These are phyloP conservation scores for Aspergillus aculeatinus DNA, from an alignment of 2,329 filamentous ascomycete genomes.

Conservation along the genomic window DNA sequence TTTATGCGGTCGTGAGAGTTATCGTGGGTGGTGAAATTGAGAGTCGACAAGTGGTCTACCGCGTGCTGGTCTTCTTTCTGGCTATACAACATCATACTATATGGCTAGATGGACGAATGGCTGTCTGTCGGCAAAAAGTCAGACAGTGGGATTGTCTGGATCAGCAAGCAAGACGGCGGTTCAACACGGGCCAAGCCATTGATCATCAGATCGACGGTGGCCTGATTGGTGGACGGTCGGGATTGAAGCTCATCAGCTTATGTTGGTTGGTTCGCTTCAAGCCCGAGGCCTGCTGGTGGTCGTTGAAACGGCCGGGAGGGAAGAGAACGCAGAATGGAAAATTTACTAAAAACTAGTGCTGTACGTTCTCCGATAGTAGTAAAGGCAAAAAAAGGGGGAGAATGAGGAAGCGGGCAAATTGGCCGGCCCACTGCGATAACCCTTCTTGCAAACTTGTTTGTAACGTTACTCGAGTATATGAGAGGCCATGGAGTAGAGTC, in stretches of 20 bases:
- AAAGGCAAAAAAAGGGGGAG: slow-evolving; percentile 7
- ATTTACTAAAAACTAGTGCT: no score
- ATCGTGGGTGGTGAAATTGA: neutral
- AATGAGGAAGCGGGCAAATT: neutral
- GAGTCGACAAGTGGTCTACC: neutral
- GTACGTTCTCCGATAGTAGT: neutral
- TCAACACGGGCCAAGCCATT: slow-evolving; percentile 19
- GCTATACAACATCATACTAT: neutral
- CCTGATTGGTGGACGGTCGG: slow-evolving; percentile 16
- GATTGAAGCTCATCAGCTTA: neutral
- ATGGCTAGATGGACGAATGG: no score
- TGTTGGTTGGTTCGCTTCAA: neutral
- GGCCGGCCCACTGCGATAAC: neutral
- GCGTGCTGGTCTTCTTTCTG: neutral
- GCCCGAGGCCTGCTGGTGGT: neutral
- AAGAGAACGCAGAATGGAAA: neutral
- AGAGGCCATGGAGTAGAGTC: no score
- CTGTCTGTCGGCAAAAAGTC: no score
- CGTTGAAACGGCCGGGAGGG: slow-evolving; percentile 10
- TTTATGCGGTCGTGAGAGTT: no score
- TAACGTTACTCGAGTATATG: no score
- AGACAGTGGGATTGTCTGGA: neutral
- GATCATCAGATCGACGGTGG: slow-evolving; percentile 24
- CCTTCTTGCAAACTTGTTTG: no score
- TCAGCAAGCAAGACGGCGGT: neutral